These are phyloP conservation scores for Cyberlindnera xishuangbannaensis DNA, from an alignment of 805 yeast species.

Conservation along the genomic window DNA sequence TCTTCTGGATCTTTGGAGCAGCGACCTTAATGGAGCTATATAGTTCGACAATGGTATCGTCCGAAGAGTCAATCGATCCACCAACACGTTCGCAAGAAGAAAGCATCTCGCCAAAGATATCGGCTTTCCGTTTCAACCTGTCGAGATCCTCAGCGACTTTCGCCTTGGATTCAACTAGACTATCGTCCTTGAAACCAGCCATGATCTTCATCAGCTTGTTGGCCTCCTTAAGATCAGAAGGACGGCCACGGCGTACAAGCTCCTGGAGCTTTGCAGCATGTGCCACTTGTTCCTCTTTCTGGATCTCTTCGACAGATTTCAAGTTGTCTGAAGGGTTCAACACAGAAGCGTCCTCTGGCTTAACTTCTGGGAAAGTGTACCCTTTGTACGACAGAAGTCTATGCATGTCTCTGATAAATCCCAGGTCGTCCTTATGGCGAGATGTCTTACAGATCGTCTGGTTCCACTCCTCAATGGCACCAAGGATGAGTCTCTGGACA, in stretches of 20 bases:
- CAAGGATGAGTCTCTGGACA: conserved; percentile 77
- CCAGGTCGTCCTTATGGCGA: conserved; percentile 85
- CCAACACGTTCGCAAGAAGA: conserved; percentile 39
- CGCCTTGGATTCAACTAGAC: conserved; percentile 55
- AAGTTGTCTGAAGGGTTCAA: conserved; percentile 83
- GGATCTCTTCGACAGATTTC: conserved; percentile 84
- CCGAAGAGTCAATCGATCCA: conserved; percentile 30
- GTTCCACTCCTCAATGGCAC: conserved; percentile 95
- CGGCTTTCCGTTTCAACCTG: conserved; percentile 78
- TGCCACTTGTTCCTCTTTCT: conserved; percentile 86
- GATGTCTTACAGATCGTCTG: conserved; percentile 90
- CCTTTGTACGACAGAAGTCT: conserved; percentile 85
- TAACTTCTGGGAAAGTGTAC: conserved; percentile 86
- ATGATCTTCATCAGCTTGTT: conserved; percentile 94
- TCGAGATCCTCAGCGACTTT: conserved; percentile 80
- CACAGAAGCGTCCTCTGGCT: conserved; percentile 87
- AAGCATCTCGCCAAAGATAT: conserved; percentile 83
- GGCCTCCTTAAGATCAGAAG: conserved; percentile 93
- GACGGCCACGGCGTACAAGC: conserved; percentile 89
- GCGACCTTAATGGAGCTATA: conserved; percentile 74
- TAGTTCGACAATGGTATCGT: conserved; percentile 75
- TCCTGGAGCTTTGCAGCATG: conserved; percentile 95
- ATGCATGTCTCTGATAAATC: conserved; percentile 94
- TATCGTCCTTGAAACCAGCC: conserved; percentile 95
- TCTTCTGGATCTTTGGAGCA: conserved; percentile 80